These are phyloP conservation scores for Miamiensis avidus DNA, from an alignment of 169 alveolate genomes.

Conservation along the genomic window DNA sequence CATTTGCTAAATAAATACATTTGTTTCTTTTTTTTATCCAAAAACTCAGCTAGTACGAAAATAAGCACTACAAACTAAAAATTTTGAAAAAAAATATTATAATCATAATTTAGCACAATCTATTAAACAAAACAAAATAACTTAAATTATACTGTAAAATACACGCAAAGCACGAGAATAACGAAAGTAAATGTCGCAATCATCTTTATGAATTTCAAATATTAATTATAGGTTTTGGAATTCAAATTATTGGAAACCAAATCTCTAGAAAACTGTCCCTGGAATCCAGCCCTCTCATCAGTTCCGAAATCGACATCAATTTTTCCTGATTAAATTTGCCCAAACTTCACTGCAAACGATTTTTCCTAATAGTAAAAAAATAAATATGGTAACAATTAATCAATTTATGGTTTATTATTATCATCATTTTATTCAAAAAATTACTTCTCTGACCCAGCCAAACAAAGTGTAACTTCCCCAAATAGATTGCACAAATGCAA, in stretches of 20 bases:
- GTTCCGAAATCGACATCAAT: slow-evolving; percentile 3
- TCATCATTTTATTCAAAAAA: neutral
- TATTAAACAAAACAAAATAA: slow-evolving; percentile 12
- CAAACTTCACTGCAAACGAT: slow-evolving; percentile 5
- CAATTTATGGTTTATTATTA: neutral
- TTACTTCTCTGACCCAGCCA: neutral
- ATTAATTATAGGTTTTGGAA: neutral
- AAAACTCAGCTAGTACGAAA: neutral
- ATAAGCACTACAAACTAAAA: neutral
- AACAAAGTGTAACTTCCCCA: neutral
- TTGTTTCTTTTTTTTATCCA: neutral
- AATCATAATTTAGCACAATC: too few species aligned
- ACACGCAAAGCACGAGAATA: slow-evolving; percentile 7
- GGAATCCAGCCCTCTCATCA: slow-evolving; percentile 35
- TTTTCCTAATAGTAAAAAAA: slow-evolving; percentile 8
- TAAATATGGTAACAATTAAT: neutral
- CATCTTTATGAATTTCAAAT: slow-evolving; percentile 16
- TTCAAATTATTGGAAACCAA: slow-evolving; percentile 30
- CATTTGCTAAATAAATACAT: neutral
- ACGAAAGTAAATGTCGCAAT: neutral
- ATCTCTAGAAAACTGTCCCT: slow-evolving; percentile 31
- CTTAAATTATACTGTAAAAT: slow-evolving; percentile 9
- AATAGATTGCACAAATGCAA: neutral
- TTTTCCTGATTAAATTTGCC: slow-evolving; percentile 6
- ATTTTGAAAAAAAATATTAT: neutral